These are phyloP conservation scores for Prorocentrum cordatum DNA, from an alignment of 169 alveolate genomes.

Conservation along the genomic window DNA sequence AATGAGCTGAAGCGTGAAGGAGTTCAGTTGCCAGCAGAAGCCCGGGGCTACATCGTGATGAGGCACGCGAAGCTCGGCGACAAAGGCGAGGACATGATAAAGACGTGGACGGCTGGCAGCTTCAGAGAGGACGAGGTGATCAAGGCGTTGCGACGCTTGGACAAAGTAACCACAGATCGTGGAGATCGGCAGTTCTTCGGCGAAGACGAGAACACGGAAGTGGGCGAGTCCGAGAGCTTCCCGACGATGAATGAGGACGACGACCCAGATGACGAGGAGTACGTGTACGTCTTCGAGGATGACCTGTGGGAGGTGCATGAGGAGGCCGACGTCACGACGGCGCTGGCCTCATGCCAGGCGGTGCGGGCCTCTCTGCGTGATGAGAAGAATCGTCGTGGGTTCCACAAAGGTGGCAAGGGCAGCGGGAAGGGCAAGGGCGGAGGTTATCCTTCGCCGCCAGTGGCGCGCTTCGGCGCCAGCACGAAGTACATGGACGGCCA, in stretches of 20 bases:
- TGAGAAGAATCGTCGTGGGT: background rate
- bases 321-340: background rate
- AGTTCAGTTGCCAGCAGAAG: background rate
- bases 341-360: background rate
- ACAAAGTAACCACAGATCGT: background rate
- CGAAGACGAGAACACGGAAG: background rate
- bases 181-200: too few relatives aligned
- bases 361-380: background rate
- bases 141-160: background rate
- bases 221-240: background rate
- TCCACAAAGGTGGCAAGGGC: background rate
- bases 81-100: background rate
- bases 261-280: background rate
- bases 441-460: too few relatives aligned
- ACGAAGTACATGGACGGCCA: background rate
- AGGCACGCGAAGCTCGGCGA: background rate
- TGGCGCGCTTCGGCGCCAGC: too few relatives aligned
- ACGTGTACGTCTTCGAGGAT: background rate
- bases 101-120: background rate
- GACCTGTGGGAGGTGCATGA: background rate
- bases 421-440: background rate
- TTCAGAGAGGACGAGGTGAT: background rate
- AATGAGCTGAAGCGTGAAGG: background rate
- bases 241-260: background rate
- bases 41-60: background rate